These are phyloP conservation scores for Fragaria ananassa DNA, from an alignment of 306 rosid genomes.

Conservation along the genomic window DNA sequence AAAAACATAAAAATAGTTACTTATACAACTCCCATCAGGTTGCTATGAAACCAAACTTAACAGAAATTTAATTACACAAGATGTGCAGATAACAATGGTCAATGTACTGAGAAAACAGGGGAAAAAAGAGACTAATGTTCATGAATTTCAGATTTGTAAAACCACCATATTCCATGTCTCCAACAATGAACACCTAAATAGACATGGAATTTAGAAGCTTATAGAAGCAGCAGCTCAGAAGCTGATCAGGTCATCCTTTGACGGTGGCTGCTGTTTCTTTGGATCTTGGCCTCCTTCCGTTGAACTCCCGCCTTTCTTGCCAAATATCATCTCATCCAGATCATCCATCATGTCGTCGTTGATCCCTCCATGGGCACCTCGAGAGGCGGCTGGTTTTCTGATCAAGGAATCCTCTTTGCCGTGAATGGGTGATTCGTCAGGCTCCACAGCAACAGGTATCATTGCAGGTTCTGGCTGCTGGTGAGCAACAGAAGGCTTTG, in stretches of 20 bases:
- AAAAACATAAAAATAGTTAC: background rate
- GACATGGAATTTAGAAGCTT: constrained; percentile 6
- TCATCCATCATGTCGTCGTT: constrained; percentile 96
- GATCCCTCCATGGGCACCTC: constrained; percentile 58
- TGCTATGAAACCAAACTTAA: background rate
- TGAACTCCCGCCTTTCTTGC: constrained; percentile 62
- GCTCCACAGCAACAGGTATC: constrained; percentile 95
- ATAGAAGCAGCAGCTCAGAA: constrained; percentile 37
- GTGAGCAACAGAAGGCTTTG: constrained; percentile 42
- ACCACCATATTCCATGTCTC: constrained; percentile 3
- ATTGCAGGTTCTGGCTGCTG: constrained; percentile 83
- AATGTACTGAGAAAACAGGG: background rate
- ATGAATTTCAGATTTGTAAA: constrained; percentile 18
- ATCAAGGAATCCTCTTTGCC: constrained; percentile 64
- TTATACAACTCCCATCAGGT: constrained; percentile 1
- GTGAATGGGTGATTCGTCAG: constrained; percentile 76
- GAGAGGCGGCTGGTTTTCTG: constrained; percentile 71
- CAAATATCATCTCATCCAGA: constrained; percentile 98
- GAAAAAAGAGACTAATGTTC: background rate
- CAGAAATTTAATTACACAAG: constrained; percentile 21
- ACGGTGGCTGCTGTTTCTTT: constrained; percentile 63
- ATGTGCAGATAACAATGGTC: constrained; percentile 22
- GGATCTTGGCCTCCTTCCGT: constrained; percentile 53
- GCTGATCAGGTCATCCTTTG: constrained; percentile 84
- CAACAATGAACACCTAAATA: constrained; percentile 34